phyloP scores from a whole-genome alignment of 2,329 filamentous ascomycete species.

The Zasmidium citrigriseum region DNA sequence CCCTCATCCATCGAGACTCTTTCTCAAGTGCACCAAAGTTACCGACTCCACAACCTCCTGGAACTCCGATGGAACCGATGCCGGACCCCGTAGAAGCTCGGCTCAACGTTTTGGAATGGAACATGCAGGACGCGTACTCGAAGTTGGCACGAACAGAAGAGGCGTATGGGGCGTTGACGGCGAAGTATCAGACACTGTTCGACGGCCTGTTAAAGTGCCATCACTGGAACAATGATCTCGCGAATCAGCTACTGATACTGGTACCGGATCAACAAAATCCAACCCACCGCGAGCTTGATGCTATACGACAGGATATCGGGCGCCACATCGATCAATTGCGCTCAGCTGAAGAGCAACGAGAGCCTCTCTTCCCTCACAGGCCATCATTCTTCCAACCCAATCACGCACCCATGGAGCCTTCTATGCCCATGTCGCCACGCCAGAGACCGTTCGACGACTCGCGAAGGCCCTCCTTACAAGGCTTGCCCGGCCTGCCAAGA shows the following conservation, averaged over 20 bases:
- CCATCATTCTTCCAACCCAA: constrained; percentile 44
- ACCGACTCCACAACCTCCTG: constrained; percentile 75
- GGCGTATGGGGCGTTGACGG: constrained; percentile 72
- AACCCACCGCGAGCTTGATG: constrained; percentile 71
- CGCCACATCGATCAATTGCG: constrained; percentile 62
- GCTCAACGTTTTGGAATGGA: constrained; percentile 75
- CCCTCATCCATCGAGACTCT: constrained; percentile 87
- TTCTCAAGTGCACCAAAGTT: constrained; percentile 73
- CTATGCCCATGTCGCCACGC: constrained; percentile 74
- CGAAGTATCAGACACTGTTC: constrained; percentile 78
- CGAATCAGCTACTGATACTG: constrained; percentile 71
- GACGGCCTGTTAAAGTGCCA: constrained; percentile 76
- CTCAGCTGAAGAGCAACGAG: constrained; percentile 61
- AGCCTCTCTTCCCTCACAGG: constrained; percentile 47
- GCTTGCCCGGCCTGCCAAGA: constrained; percentile 51
- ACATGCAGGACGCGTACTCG: constrained; percentile 74
- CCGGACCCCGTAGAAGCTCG: constrained; percentile 77
- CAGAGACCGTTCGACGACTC: constrained; percentile 84
- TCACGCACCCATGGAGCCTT: constrained; percentile 25
- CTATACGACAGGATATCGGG: constrained; percentile 64
- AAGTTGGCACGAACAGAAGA: constrained; percentile 83
- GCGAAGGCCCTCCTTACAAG: constrained; percentile 68
- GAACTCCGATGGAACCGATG: constrained; percentile 60
- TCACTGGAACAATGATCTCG: constrained; percentile 83
- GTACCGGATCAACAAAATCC: constrained; percentile 74